These are phyloP conservation scores for Cordyceps tenuipes DNA, from an alignment of 2,329 filamentous ascomycete genomes.

Conservation along the genomic window DNA sequence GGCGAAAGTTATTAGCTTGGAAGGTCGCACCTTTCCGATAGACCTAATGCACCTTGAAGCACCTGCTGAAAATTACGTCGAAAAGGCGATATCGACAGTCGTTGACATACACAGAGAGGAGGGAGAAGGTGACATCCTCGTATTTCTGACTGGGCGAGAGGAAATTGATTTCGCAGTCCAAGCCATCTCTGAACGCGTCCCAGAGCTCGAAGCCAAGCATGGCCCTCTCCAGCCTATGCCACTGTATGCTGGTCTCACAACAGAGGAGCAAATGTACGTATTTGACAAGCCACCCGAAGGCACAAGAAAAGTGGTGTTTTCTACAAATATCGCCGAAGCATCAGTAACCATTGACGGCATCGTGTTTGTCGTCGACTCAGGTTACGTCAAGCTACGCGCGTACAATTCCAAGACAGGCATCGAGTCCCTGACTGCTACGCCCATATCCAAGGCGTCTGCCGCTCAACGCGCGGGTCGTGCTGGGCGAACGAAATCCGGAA, in stretches of 20 bases:
- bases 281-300: slow-evolving; percentile 78
- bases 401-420: slow-evolving; percentile 82
- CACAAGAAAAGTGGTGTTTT: slow-evolving; percentile 82
- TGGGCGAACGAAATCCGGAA: slow-evolving; percentile 80
- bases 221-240: slow-evolving; percentile 45
- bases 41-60: slow-evolving; percentile 73
- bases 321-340: slow-evolving; percentile 94
- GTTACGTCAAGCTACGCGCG: slow-evolving; percentile 81
- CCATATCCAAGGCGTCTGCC: slow-evolving; percentile 86
- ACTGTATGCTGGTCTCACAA: slow-evolving; percentile 80
- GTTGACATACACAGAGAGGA: slow-evolving; percentile 83
- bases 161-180: slow-evolving; percentile 84
- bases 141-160: slow-evolving; percentile 87
- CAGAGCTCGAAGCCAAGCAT: slow-evolving; percentile 39
- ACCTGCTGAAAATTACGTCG: slow-evolving; percentile 78
- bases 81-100: slow-evolving; percentile 72
- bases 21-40: slow-evolving; percentile 82
- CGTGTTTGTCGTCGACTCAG: slow-evolving; percentile 81
- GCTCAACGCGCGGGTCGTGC: slow-evolving; percentile 84
- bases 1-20: slow-evolving; percentile 64
- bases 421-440: slow-evolving; percentile 73
- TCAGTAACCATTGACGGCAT: slow-evolving; percentile 92
- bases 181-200: slow-evolving; percentile 63
- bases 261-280: slow-evolving; percentile 89
- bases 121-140: slow-evolving; percentile 73